Evolutionary conservation across 2,329 filamentous ascomycete species (phyloP).

Genomic region (Uncinocarpus reesii): DNA sequence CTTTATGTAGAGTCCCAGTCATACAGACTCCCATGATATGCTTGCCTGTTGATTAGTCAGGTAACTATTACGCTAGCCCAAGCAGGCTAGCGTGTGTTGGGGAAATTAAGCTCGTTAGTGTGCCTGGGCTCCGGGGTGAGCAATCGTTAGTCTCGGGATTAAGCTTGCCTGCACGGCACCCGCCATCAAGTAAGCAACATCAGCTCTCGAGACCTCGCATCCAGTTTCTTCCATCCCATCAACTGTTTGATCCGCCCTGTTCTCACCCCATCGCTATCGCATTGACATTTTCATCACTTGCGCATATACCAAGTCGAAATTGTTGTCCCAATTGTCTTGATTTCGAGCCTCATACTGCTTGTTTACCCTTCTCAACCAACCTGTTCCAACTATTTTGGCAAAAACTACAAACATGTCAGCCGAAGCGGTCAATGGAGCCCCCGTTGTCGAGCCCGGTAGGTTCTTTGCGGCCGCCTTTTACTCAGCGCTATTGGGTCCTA

Average conservation of each 20-base stretch:
- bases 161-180: slow-evolving; percentile 9
- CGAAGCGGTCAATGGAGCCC: neutral
- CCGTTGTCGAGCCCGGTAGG: slow-evolving; percentile 1
- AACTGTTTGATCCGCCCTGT: neutral
- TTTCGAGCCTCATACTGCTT: neutral
- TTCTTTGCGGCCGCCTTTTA: neutral
- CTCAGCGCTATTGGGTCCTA: too few relatives aligned
- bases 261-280: neutral
- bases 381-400: neutral
- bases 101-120: neutral
- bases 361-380: neutral
- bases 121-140: neutral
- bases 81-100: neutral
- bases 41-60: too few relatives aligned
- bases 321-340: slow-evolving; percentile 1
- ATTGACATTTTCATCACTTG: slow-evolving; percentile 1
- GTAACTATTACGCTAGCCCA: too few relatives aligned
- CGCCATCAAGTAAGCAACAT: slow-evolving; percentile 11
- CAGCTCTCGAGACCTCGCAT: slow-evolving; percentile 1
- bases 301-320: neutral
- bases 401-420: slow-evolving; percentile 9
- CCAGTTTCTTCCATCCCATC: slow-evolving; percentile 5
- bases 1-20: too few relatives aligned
- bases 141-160: slow-evolving; percentile 8
- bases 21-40: too few relatives aligned